Conservation (phyloP, 139 green algal species). For the Chlorella vulgaris region DNA sequence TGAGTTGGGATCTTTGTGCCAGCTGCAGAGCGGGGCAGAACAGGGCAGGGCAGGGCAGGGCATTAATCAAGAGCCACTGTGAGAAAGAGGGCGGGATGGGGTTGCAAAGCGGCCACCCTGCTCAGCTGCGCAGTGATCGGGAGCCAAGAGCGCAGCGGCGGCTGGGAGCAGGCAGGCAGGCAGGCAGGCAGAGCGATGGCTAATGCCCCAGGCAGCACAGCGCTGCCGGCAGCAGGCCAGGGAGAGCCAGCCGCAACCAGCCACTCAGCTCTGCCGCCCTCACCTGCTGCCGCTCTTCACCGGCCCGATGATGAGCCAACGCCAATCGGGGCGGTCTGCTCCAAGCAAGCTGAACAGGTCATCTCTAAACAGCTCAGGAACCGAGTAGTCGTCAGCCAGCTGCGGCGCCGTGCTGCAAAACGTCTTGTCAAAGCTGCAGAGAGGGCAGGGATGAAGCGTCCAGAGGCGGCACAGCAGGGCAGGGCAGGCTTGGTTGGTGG, state of each 20-base stretch:
- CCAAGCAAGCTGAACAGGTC: slow-evolving; percentile 91
- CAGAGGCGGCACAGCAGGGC: too few species aligned
- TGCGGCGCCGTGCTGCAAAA: slow-evolving; percentile 65
- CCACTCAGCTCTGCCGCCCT: too few species aligned
- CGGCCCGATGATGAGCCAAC: slow-evolving; percentile 95
- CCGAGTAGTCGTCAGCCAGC: slow-evolving; percentile 78
- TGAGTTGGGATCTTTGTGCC: slow-evolving; percentile 84
- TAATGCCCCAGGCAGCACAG: background rate
- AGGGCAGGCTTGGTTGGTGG: too few species aligned
- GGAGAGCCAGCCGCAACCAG: too few species aligned
- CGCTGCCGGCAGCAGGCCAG: too few species aligned
- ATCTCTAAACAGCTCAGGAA: slow-evolving; percentile 77
- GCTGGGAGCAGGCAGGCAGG: background rate
- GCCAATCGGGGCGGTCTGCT: slow-evolving; percentile 47
- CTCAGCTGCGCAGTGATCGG: too few species aligned
- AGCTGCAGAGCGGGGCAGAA: background rate
- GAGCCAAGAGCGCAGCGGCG: too few species aligned
- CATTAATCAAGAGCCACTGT: too few species aligned
- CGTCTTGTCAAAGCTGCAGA: slow-evolving; percentile 61
- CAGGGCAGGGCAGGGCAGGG: too few species aligned
- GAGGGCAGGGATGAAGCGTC: background rate
- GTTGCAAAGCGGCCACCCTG: too few species aligned
- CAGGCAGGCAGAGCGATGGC: too few species aligned
- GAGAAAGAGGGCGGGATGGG: too few species aligned
- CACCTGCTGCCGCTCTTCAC: slow-evolving; percentile 64